Conservation (phyloP, 108 stramenopile genomes). For the Aurantiochytrium sp. region DNA sequence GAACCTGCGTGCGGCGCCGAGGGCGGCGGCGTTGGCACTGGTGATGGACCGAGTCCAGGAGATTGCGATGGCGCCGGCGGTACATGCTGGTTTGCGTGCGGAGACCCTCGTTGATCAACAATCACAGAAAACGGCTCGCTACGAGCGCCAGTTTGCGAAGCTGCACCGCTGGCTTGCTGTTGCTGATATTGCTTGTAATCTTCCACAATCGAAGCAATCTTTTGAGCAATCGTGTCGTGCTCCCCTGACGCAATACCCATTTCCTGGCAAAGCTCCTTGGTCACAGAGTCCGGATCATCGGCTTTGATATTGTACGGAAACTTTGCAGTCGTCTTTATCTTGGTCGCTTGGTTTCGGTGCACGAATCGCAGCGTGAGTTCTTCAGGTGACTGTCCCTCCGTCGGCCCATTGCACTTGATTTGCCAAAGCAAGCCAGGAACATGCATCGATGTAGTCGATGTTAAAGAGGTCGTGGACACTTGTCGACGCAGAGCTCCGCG, state of each 20-base stretch:
- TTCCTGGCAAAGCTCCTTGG: constrained; percentile 75
- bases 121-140: too few relatives aligned
- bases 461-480: constrained; percentile 26
- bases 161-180: neutral
- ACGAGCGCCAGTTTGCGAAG: too few relatives aligned
- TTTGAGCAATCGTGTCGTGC: neutral
- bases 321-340: constrained; percentile 67
- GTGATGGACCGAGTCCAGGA: too few relatives aligned
- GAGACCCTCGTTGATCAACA: too few relatives aligned
- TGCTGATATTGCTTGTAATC: neutral
- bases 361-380: constrained; percentile 65
- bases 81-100: too few relatives aligned
- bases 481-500: constrained; percentile 1
- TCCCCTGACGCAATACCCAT: constrained; percentile 41
- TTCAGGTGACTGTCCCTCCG: constrained; percentile 42
- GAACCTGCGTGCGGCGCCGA: too few relatives aligned
- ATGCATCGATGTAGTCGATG: constrained; percentile 16
- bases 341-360: constrained; percentile 52
- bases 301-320: constrained; percentile 73
- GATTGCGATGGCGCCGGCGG: too few relatives aligned
- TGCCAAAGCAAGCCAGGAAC: constrained; percentile 52
- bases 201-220: neutral
- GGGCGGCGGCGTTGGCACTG: too few relatives aligned
- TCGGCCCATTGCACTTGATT: constrained; percentile 27
- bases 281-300: constrained; percentile 74